A percentile compares a stretch with the other conserved stretches of the same genome.
Evolutionary conservation across 805 yeast species (phyloP).

Genomic region (Candida stauntonica): DNA sequence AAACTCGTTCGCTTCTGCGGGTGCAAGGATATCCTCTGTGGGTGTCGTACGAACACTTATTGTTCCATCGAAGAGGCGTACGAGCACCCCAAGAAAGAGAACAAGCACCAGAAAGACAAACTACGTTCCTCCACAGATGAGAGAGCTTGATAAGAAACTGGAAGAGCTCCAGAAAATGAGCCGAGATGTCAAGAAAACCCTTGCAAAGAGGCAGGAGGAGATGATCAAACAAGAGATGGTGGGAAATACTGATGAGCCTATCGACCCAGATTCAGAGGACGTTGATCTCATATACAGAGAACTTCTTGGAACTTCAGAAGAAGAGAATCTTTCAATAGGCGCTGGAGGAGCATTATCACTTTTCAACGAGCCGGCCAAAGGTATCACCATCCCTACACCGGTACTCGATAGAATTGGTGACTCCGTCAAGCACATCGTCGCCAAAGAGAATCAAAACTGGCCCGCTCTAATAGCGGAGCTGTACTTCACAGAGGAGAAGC

Average conservation of each 20-base stretch:
- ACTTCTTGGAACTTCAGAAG: neutral
- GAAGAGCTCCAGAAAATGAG: conserved; percentile 18
- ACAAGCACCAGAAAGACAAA: conserved; percentile 1
- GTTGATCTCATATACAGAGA: conserved; percentile 19
- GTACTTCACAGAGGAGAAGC: conserved; percentile 29
- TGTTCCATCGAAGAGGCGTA: conserved; percentile 8
- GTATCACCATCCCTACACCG: conserved; percentile 30
- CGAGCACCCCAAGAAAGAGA: neutral
- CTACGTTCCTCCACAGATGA: conserved; percentile 2
- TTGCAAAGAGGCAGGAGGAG: conserved; percentile 15
- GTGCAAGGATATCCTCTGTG: neutral
- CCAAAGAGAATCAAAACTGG: conserved; percentile 43
- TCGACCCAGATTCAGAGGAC: conserved; percentile 20
- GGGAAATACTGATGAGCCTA: conserved; percentile 9
- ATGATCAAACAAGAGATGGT: conserved; percentile 14
- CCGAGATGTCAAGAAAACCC: conserved; percentile 12
- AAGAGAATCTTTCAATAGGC: neutral
- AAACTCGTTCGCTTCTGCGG: neutral
- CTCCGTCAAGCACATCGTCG: conserved; percentile 36
- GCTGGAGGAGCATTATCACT: no score
- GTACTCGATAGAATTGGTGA: conserved; percentile 38
- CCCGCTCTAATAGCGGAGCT: conserved; percentile 27
- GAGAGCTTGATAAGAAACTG: conserved; percentile 16
- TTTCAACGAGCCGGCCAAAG: conserved; percentile 25
- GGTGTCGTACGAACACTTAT: conserved; percentile 10